A percentile compares a stretch with the other conserved stretches of the same genome.
These are phyloP conservation scores for Lentinula sp. DNA, from an alignment of 768 basidiomycete genomes.

Conservation along the genomic window DNA sequence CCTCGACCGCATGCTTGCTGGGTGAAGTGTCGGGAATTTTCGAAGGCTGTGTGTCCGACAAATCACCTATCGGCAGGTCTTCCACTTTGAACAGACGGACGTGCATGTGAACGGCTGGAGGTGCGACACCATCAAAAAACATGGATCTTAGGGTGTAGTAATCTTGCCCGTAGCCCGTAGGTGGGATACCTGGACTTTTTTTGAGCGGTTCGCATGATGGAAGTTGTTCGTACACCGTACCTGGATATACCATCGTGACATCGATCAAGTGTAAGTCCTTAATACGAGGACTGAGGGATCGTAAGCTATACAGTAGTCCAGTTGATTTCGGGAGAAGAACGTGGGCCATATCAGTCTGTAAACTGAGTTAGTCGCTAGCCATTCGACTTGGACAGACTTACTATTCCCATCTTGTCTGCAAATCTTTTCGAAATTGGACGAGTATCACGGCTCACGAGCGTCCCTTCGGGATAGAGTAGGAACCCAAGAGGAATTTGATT, in stretches of 20 bases:
- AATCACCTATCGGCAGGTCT: slow-evolving; percentile 66
- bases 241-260: slow-evolving; percentile 88
- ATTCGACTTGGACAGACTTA: slow-evolving; percentile 34
- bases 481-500: slow-evolving; percentile 71
- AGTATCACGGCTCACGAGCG: slow-evolving; percentile 84
- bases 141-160: slow-evolving; percentile 89
- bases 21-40: slow-evolving; percentile 19
- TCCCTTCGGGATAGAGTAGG: slow-evolving; percentile 93
- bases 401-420: slow-evolving; percentile 84
- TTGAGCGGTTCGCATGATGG: slow-evolving; percentile 7
- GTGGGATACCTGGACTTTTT: slow-evolving; percentile 56
- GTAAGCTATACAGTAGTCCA: slow-evolving; percentile 80
- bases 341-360: slow-evolving; percentile 72
- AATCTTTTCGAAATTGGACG: slow-evolving; percentile 80
- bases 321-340: slow-evolving; percentile 89
- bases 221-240: slow-evolving; percentile 28
- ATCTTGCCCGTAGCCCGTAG: slow-evolving; percentile 75
- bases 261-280: slow-evolving; percentile 81
- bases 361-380: slow-evolving; percentile 4
- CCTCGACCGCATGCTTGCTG: slow-evolving; percentile 27
- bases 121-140: slow-evolving; percentile 74
- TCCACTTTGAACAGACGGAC: slow-evolving; percentile 70
- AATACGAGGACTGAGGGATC: slow-evolving; percentile 73
- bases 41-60: slow-evolving; percentile 30
- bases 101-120: slow-evolving; percentile 85